A percentile compares a stretch with the other conserved stretches of the same genome.
Conservation (phyloP, 495 filamentous ascomycete species). For the Penicillium silybi region DNA sequence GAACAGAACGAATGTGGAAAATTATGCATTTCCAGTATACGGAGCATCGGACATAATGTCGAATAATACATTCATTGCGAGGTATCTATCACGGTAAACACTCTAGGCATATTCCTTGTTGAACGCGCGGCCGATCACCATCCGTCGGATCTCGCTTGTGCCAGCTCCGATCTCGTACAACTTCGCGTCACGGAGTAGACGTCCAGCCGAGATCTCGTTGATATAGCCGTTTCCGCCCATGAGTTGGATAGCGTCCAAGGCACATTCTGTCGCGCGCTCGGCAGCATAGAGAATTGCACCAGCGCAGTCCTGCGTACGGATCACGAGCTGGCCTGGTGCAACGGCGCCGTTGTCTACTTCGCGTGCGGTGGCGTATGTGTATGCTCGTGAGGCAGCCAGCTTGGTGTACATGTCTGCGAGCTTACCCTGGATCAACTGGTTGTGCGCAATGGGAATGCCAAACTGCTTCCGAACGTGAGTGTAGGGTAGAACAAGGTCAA, state of each 20-base stretch:
- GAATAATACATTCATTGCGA: slow-evolving; percentile 3
- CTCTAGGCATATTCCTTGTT: slow-evolving; percentile 74
- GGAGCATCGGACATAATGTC: neutral
- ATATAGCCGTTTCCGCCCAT: slow-evolving; percentile 95
- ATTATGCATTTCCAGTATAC: neutral
- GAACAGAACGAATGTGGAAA: neutral
- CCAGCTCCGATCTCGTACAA: slow-evolving; percentile 98
- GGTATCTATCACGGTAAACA: neutral
- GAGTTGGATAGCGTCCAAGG: slow-evolving; percentile 88
- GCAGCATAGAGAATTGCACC: slow-evolving; percentile 93
- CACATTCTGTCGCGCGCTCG: slow-evolving; percentile 84
- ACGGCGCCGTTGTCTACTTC: slow-evolving; percentile 66
- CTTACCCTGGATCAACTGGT: slow-evolving; percentile 91
- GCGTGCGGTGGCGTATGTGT: slow-evolving; percentile 74
- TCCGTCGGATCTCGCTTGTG: slow-evolving; percentile 87
- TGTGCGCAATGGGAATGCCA: slow-evolving; percentile 78
- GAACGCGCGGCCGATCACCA: slow-evolving; percentile 93
- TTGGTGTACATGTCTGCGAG: slow-evolving; percentile 98
- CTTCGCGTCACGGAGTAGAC: slow-evolving; percentile 81
- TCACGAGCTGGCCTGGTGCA: slow-evolving; percentile 33
- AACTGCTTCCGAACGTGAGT: slow-evolving; percentile 90
- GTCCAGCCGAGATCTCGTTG: slow-evolving; percentile 88
- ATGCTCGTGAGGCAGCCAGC: slow-evolving; percentile 72
- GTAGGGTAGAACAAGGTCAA: slow-evolving; percentile 87
- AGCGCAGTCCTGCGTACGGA: slow-evolving; percentile 88